These are phyloP conservation scores for Helotiales sp. DNA, from an alignment of 2,329 filamentous ascomycete species.

Conservation along the genomic window DNA sequence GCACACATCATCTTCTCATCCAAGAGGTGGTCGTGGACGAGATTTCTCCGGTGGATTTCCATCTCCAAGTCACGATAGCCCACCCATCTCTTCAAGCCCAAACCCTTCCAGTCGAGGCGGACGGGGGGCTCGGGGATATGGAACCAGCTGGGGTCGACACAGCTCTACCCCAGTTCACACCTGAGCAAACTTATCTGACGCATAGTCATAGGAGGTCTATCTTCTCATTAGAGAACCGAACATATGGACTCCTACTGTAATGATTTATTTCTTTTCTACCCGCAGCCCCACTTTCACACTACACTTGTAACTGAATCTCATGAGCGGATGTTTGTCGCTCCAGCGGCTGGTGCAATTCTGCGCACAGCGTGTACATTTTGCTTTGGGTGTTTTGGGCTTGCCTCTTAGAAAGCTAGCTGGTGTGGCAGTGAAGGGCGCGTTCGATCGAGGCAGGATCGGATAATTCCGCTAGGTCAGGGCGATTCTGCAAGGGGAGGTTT, in stretches of 20 bases:
- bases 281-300: constrained; percentile 35
- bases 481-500: not conserved
- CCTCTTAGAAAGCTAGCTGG: constrained; percentile 27
- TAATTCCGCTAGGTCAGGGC: not conserved
- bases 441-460: constrained; percentile 2
- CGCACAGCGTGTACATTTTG: constrained; percentile 40
- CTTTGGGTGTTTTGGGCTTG: constrained; percentile 33
- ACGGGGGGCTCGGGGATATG: constrained; percentile 36
- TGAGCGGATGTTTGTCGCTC: constrained; percentile 41
- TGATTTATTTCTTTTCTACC: constrained; percentile 37
- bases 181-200: constrained; percentile 27
- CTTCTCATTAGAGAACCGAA: constrained; percentile 12
- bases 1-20: constrained; percentile 37
- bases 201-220: constrained; percentile 12
- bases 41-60: constrained; percentile 37
- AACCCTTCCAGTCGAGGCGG: constrained; percentile 32
- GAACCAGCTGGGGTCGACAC: constrained; percentile 37
- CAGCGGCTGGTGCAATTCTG: constrained; percentile 40
- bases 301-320: constrained; percentile 43
- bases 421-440: constrained; percentile 7
- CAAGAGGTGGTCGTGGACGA: constrained; percentile 40
- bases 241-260: constrained; percentile 31
- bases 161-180: constrained; percentile 40
- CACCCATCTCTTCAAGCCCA: constrained; percentile 32
- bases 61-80: constrained; percentile 35